Base-by-base conservation (phyloP, 768 basidiomycete species). In the Boletus insuetus region DNA sequence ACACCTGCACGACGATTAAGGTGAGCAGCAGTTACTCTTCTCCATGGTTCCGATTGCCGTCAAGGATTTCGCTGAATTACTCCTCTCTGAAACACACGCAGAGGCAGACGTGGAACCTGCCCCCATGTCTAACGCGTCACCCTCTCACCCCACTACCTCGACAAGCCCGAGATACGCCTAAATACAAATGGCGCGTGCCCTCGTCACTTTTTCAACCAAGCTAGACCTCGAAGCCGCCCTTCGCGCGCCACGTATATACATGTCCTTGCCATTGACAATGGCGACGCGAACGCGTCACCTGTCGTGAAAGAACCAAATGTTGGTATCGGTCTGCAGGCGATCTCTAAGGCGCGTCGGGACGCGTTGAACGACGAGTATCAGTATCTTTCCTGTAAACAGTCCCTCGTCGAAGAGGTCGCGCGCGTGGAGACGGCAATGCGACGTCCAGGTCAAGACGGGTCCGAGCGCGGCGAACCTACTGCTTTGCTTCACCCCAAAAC, bases 151-250 rank as follows among this genome's bases (percentile, higher is more conserved):
- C 87, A 91, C 60, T 80, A 85, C 64, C 77, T 80, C 46, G 87
- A 89, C 64, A 76, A 75, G 49, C 78, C 81, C 16, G 81, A 71
- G 3, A 80, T n/a, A n/a, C n/a, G n/a, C n/a, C n/a, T n/a, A n/a
- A n/a, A n/a, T 86, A 80, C 69, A 91, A 87, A 74, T 86, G 87
- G 1, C 92, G 91, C 58, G n/a, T n/a, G 87, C 89, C 0, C 79
- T 93, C 29, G 72, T 92, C 51, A 82, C 82, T 0, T 73, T 92
- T 42, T 67, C 74, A 3, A 54, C 69, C 6, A 35, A 64, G 1
- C 67, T 72, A 2, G 77, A 82, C 24, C 75, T 71, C 3, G 69
- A 78, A 8, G 56, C 65, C 3, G 56, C 92, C 1, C 66, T 83
- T 1, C 38, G 3, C 29, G 6, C 13, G n/a, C n/a, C n/a, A n/a